These are phyloP conservation scores for Clonostachys rhizophaga DNA, from an alignment of 2,329 filamentous ascomycete species.

Conservation along the genomic window DNA sequence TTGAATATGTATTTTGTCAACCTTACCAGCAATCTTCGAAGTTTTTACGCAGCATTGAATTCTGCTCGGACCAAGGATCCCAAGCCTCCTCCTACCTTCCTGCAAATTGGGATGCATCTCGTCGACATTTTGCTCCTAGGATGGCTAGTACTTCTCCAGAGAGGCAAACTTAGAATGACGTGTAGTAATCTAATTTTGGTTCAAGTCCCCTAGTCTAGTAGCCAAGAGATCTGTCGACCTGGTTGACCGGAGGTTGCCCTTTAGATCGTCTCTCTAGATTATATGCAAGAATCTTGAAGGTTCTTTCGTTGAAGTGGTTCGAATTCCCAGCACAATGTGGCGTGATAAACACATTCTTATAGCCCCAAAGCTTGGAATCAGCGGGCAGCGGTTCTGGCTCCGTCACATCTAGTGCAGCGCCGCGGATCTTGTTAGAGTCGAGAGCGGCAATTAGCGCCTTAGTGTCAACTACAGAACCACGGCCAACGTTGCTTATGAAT, in stretches of 20 bases:
- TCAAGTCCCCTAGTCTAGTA: constrained; percentile 7
- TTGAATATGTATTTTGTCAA: no score
- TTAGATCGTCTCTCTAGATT: constrained; percentile 32
- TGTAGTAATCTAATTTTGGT: no score
- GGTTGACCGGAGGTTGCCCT: constrained; percentile 30
- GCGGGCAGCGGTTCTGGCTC: constrained; percentile 72
- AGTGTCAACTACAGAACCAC: constrained; percentile 46
- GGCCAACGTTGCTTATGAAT: constrained; percentile 67
- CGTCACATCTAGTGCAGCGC: constrained; percentile 74
- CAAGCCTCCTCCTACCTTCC: no score
- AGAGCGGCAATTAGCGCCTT: constrained; percentile 60
- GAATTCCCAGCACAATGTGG: constrained; percentile 42
- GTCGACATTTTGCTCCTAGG: no score
- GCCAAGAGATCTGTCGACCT: constrained; percentile 26
- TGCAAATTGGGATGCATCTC: no score
- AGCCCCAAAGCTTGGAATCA: constrained; percentile 64
- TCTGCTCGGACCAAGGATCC: no score
- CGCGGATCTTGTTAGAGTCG: constrained; percentile 35
- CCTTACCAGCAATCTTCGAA: no score
- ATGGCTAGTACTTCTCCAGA: no score
- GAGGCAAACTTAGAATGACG: no score
- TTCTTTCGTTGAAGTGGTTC: constrained; percentile 28
- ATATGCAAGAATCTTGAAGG: constrained; percentile 33
- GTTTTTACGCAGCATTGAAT: no score
- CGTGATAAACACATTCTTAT: constrained; percentile 63